Conservation (phyloP, 2,329 filamentous ascomycete species). For the Kalmusia sp. region DNA sequence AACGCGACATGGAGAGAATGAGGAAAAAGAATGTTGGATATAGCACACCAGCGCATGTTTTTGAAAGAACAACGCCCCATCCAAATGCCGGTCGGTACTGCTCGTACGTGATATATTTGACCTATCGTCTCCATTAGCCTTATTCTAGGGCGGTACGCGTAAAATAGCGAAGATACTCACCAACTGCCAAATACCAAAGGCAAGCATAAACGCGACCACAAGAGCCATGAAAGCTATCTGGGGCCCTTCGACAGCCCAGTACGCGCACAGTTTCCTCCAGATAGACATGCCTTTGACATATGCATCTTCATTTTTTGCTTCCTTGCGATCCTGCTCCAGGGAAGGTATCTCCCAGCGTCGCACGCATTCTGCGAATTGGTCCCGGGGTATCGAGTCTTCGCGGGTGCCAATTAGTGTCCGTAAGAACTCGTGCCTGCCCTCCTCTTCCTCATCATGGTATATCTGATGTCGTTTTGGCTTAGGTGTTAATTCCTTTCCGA, state of each 20-base stretch:
- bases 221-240: slow-evolving; percentile 58
- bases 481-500: slow-evolving; percentile 60
- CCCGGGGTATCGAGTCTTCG: slow-evolving; percentile 52
- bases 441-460: slow-evolving; percentile 50
- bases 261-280: slow-evolving; percentile 57
- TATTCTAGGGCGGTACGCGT: background rate
- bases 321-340: slow-evolving; percentile 55
- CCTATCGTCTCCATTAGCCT: background rate
- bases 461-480: slow-evolving; percentile 56
- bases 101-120: slow-evolving; percentile 58
- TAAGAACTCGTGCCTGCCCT: slow-evolving; percentile 57
- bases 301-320: slow-evolving; percentile 55
- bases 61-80: slow-evolving; percentile 64
- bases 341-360: slow-evolving; percentile 58
- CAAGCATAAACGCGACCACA: slow-evolving; percentile 57
- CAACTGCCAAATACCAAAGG: slow-evolving; percentile 63
- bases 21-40: slow-evolving; percentile 67
- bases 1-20: slow-evolving; percentile 65
- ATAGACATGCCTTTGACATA: slow-evolving; percentile 56
- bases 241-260: slow-evolving; percentile 64
- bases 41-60: slow-evolving; percentile 61
- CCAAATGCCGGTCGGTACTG: slow-evolving; percentile 60
- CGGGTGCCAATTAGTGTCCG: slow-evolving; percentile 57
- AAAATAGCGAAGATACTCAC: slow-evolving; percentile 10
- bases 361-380: slow-evolving; percentile 56